A percentile compares a stretch with the other conserved stretches of the same genome.
Conservation (phyloP, 2,329 filamentous ascomycete species). For the Alternaria ventricosa region DNA sequence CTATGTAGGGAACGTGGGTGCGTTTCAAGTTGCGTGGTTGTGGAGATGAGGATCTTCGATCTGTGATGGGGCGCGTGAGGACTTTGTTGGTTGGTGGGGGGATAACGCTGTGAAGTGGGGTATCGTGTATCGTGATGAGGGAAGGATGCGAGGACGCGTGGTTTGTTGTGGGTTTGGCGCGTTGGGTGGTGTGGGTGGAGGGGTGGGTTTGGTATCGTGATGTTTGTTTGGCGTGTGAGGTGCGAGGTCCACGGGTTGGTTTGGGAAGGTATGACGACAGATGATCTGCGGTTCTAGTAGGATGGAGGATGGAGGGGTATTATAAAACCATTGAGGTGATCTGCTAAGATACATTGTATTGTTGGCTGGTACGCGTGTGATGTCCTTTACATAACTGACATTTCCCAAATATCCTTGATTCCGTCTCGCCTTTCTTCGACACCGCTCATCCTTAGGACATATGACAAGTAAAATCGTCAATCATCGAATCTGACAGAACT, state of each 20-base stretch:
- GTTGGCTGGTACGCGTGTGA: no score
- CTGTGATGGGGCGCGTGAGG: not conserved
- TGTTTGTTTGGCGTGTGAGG: not conserved
- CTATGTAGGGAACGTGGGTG: not conserved
- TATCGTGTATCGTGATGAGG: not conserved
- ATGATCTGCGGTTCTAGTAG: not conserved
- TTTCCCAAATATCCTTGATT: no score
- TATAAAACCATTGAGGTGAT: no score
- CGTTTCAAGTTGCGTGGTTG: not conserved
- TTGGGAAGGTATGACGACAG: conserved; percentile 7
- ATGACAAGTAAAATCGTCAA: no score
- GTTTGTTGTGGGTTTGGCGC: not conserved
- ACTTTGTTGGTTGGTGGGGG: not conserved
- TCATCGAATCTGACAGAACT: no score
- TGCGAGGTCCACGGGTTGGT: not conserved
- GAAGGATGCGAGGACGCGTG: not conserved
- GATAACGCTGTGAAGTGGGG: not conserved
- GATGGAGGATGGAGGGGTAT: not conserved
- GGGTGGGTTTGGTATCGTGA: not conserved
- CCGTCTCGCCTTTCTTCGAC: no score
- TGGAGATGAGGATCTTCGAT: conserved; percentile 3
- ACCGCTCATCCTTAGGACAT: no score
- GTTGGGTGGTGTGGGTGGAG: not conserved
- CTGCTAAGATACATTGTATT: no score
- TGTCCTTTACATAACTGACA: no score